Conservation (phyloP, 2,329 filamentous ascomycete genomes). For the Calonectria fujianensis region DNA sequence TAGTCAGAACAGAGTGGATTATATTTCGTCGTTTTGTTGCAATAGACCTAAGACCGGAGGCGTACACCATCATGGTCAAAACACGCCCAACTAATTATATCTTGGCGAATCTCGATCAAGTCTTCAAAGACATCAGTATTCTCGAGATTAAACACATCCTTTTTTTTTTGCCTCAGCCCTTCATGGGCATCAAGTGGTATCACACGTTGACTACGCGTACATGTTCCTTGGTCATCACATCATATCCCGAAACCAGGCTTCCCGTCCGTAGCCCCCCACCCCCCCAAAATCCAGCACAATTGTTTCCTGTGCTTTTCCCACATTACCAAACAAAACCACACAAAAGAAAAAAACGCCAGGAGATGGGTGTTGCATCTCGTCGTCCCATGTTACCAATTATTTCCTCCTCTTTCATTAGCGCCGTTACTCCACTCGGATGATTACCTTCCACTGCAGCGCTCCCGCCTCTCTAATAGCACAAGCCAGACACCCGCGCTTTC, state of each 20-base stretch:
- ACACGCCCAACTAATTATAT: conserved; percentile 4
- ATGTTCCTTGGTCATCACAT: conserved; percentile 32
- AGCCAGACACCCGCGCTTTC: conserved; percentile 80
- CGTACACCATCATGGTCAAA: background rate
- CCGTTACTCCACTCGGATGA: conserved; percentile 74
- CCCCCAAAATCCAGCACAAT: conserved; percentile 24
- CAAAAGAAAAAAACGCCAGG: conserved; percentile 32
- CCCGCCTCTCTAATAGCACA: conserved; percentile 86
- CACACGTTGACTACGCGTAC: conserved; percentile 27
- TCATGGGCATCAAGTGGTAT: conserved; percentile 22
- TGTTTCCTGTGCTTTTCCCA: conserved; percentile 24
- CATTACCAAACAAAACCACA: background rate
- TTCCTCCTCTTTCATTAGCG: conserved; percentile 1
- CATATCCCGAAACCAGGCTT: conserved; percentile 27
- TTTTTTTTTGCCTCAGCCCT: conserved; percentile 2
- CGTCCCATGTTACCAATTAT: conserved; percentile 26
- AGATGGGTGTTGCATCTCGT: conserved; percentile 6
- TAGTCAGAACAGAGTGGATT: background rate
- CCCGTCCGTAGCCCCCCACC: conserved; percentile 1
- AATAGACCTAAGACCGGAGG: background rate
- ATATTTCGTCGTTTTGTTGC: background rate
- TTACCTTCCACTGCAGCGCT: conserved; percentile 80
- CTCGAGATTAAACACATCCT: background rate
- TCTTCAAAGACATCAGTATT: background rate
- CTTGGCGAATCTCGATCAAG: background rate